Conservation (phyloP, 2,329 filamentous ascomycete genomes). For the Dactylellina haptotyla region DNA sequence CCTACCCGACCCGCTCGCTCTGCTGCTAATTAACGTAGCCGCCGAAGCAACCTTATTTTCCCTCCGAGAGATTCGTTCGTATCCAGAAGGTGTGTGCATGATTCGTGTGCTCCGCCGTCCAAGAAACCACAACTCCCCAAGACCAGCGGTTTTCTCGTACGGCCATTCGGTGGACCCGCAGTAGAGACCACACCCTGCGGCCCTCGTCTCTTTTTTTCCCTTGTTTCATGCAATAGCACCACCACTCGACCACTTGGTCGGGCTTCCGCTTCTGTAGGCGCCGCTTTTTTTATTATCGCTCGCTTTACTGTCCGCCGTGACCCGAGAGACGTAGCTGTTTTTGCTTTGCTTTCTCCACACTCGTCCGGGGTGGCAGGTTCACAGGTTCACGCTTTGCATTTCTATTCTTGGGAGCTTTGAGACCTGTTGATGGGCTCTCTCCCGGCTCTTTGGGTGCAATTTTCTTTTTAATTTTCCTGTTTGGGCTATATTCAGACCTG, state of each 20-base stretch:
- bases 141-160: constrained; percentile 25
- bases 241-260: constrained; percentile 22
- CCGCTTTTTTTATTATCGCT: constrained; percentile 24
- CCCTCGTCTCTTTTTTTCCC: constrained; percentile 39
- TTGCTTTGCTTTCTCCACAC: constrained; percentile 19
- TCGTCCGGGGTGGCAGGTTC: neutral
- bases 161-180: constrained; percentile 48
- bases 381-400: constrained; percentile 12
- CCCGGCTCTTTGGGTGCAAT: neutral
- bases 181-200: constrained; percentile 45
- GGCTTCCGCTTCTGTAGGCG: constrained; percentile 41
- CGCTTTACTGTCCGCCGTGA: constrained; percentile 2
- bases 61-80: constrained; percentile 19
- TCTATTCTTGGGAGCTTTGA: constrained; percentile 23
- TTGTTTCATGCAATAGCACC: constrained; percentile 47
- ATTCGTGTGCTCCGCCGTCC: constrained; percentile 31
- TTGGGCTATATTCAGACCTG: constrained; percentile 18
- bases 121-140: constrained; percentile 3
- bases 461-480: constrained; percentile 37
- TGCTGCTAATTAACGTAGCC: constrained; percentile 42
- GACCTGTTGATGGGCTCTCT: constrained; percentile 49
- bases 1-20: constrained; percentile 34
- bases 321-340: neutral
- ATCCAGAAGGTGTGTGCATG: constrained; percentile 34
- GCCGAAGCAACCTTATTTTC: constrained; percentile 28